Evolutionary conservation across 106 monocot genomes (phyloP).

Genomic region (Iris macrosiphon): DNA sequence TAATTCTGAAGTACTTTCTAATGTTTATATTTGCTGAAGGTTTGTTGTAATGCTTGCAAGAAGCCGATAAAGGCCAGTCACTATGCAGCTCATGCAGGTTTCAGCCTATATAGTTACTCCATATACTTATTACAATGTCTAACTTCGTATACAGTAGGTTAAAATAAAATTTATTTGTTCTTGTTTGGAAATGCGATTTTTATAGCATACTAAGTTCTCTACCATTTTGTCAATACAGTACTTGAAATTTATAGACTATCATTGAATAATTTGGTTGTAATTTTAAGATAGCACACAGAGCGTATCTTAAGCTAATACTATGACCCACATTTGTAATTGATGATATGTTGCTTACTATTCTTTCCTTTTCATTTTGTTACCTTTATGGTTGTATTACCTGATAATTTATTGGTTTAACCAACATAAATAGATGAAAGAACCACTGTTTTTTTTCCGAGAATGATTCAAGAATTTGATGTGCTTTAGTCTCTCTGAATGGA

Average conservation of each 20-base stretch:
- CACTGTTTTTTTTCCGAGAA: background rate
- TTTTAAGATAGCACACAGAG: no score
- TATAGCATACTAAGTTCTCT: no score
- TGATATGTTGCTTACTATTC: no score
- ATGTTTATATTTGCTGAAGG: slow-evolving; percentile 5
- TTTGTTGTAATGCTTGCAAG: slow-evolving; percentile 8
- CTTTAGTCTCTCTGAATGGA: background rate
- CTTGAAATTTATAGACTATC: no score
- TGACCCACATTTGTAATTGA: no score
- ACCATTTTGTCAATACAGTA: no score
- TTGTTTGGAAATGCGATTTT: background rate
- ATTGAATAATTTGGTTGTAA: no score
- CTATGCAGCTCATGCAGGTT: slow-evolving; percentile 11
- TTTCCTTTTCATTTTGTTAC: no score
- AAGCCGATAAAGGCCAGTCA: slow-evolving; percentile 5
- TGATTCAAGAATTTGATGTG: background rate
- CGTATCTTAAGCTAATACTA: no score
- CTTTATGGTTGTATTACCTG: background rate
- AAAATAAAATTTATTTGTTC: background rate
- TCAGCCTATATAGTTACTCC: background rate
- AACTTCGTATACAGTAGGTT: no score
- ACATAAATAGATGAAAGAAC: background rate
- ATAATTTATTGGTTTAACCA: background rate
- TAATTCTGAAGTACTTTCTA: background rate
- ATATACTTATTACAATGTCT: background rate